Base-by-base conservation (phyloP, 768 basidiomycete species). In the Steccherinum ochraceum region DNA sequence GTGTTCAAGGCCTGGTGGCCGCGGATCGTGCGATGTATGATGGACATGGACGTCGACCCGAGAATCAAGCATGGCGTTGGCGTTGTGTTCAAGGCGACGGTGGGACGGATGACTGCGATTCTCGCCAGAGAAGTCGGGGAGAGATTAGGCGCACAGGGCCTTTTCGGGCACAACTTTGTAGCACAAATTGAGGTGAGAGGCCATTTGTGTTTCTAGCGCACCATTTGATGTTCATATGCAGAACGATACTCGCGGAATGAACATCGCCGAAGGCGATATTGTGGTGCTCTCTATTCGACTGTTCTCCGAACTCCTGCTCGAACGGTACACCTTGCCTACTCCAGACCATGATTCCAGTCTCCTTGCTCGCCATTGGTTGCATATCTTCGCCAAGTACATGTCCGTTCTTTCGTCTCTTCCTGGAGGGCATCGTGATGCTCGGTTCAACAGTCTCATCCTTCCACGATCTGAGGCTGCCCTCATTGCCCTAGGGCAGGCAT, bases 401-500 rank as follows among this genome's bases (percentile, higher is more conserved):
- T 2, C 49, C 20, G 10, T 24, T 20, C 19, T 56, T 53, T 13
- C 48, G 27, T 11, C 20, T 13, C 21, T 41, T 27, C n/a, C n/a
- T 25, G 5, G 35, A 35, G 71, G 69, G 51, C 76, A 79, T 64
- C 77, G 78, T 45, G 73, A 73, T 61, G 67, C 70, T 23, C 56
- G 64, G 0, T 78, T 79, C 67, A 76, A 76, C 56, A 67, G 70
- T 4, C 67, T 78, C 46, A 63, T 83, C 51, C 72, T 84, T 48
- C 83, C 80, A 3, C 76, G 78, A 59, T 76, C 79, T 10, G 74
- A 78, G 47, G 51, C 53, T 12, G 69, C 76, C 5, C 61, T 84
- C 48, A 76, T 80, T 65, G 76, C 82, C n/a, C 76, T 84, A 39
- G 83, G 83, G 2, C 79, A 83, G 58, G 76, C 80, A 13, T 67